Base-by-base conservation (phyloP, 1,284 basidiomycete species). In the Amylostereum chailletii region DNA sequence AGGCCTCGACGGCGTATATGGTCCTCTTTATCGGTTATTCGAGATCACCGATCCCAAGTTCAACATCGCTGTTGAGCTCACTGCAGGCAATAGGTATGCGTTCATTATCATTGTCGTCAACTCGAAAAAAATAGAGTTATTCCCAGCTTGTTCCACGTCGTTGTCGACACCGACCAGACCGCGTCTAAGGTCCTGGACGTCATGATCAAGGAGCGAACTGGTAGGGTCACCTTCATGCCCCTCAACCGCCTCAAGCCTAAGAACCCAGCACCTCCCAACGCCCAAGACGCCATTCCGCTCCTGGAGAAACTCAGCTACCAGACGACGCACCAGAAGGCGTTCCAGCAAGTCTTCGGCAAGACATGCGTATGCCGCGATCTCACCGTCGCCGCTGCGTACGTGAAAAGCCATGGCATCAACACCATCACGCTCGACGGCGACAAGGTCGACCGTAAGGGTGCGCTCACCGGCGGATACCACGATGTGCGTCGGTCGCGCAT, bases 341-440 rank as follows among this genome's bases (percentile, higher is more conserved):
- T 99, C 67, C 84, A 94, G 62, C 95, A 98, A 64, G 93, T 99
- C n/a, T 99, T 99, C 60, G 94, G 94, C 34, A 93, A 93, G 66
- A 98, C 94, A 0, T 93, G 95, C 65, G 90, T 99, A 36, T 98
- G 95, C 63, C 80, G 86, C 34, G 91, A 95, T 61, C 79, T 99
- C 50, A 86, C 86, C 7, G 87, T 94, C 57, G 95, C 94, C 5
- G 89, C 93, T 3, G 89, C 91, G 4, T 99, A 98, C 65, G 93
- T 95, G 45, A 89, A 95, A 62, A 90, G 86, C 58, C 93, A 98
- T 63, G 85, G 85, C 3, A 86, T 99, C 62, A 98, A 96, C 66
- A 94, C 93, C 6, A 97, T 99, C 66, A 99, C 96, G 3, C 77
- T 97, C 40, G 94, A 97, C 56, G 96, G 96, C 48, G 96, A 99